These are phyloP conservation scores for Globisporangium cystogenes DNA, from an alignment of 352 stramenopile species.

Conservation along the genomic window DNA sequence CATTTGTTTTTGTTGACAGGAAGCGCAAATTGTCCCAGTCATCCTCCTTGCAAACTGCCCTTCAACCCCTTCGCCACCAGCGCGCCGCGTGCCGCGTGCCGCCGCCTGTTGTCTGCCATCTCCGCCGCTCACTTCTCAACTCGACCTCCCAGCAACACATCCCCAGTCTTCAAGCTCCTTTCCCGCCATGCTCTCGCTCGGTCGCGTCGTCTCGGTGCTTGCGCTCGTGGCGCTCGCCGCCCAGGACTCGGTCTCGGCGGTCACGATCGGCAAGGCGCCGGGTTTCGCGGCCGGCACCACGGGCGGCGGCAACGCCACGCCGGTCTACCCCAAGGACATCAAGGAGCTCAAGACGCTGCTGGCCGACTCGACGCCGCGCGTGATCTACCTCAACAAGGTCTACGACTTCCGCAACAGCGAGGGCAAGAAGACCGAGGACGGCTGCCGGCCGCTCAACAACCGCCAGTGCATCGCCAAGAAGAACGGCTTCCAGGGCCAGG, in stretches of 20 bases:
- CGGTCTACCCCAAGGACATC: constrained; percentile 31
- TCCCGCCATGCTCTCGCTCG: neutral
- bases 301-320: constrained; percentile 22
- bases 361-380: constrained; percentile 24
- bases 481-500: constrained; percentile 43
- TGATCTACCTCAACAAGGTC: constrained; percentile 41
- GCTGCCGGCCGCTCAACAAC: constrained; percentile 34
- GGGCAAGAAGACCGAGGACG: constrained; percentile 34
- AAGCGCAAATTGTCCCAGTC: no score
- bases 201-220: neutral
- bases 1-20: no score
- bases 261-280: constrained; percentile 8
- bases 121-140: neutral
- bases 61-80: no score
- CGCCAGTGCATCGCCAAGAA: constrained; percentile 42
- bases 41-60: no score
- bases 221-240: neutral
- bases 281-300: constrained; percentile 27
- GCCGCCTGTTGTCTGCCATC: no score
- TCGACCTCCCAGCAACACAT: neutral
- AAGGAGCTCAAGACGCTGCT: constrained; percentile 37
- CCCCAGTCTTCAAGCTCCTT: neutral
- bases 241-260: neutral
- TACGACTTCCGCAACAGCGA: constrained; percentile 49
- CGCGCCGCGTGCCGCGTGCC: no score